These are phyloP conservation scores for Truncatella angustata DNA, from an alignment of 2,329 filamentous ascomycete genomes.

Conservation along the genomic window DNA sequence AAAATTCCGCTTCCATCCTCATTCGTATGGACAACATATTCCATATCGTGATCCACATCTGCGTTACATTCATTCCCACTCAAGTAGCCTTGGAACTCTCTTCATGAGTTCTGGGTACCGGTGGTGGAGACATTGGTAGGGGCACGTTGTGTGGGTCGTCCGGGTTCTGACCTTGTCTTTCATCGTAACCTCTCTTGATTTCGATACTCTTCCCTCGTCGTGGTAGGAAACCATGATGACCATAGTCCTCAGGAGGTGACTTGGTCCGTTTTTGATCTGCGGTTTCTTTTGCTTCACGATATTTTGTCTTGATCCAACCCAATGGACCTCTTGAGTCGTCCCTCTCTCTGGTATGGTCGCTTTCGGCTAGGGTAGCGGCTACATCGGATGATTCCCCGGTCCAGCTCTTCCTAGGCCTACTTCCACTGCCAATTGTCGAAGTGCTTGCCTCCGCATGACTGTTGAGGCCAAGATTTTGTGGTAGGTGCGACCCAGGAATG, in stretches of 20 bases:
- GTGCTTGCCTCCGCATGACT: slow-evolving; percentile 63
- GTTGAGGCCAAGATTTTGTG: slow-evolving; percentile 58
- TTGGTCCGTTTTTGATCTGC: slow-evolving; percentile 55
- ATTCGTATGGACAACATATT: neutral
- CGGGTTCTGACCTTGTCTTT: slow-evolving; percentile 20
- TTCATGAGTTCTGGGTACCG: slow-evolving; percentile 21
- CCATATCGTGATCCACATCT: slow-evolving; percentile 7
- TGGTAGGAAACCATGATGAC: slow-evolving; percentile 29
- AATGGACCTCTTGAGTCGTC: slow-evolving; percentile 52
- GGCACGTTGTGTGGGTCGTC: slow-evolving; percentile 24
- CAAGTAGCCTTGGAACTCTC: slow-evolving; percentile 23
- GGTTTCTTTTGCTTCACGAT: slow-evolving; percentile 57
- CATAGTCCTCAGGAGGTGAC: slow-evolving; percentile 47
- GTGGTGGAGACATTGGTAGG: slow-evolving; percentile 25
- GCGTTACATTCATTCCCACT: slow-evolving; percentile 9
- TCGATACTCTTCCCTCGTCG: slow-evolving; percentile 49
- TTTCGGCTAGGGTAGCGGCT: slow-evolving; percentile 36
- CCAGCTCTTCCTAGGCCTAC: slow-evolving; percentile 47
- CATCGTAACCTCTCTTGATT: slow-evolving; percentile 40
- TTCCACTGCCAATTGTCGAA: slow-evolving; percentile 65
- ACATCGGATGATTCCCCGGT: slow-evolving; percentile 51
- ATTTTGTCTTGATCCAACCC: slow-evolving; percentile 60
- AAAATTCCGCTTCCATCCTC: neutral
- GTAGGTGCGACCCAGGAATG: slow-evolving; percentile 33
- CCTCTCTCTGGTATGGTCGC: slow-evolving; percentile 33